A percentile compares a stretch with the other conserved stretches of the same genome.
These are phyloP conservation scores for Acephala macrosclerotiorum DNA, from an alignment of 2,329 filamentous ascomycete genomes.

Conservation along the genomic window DNA sequence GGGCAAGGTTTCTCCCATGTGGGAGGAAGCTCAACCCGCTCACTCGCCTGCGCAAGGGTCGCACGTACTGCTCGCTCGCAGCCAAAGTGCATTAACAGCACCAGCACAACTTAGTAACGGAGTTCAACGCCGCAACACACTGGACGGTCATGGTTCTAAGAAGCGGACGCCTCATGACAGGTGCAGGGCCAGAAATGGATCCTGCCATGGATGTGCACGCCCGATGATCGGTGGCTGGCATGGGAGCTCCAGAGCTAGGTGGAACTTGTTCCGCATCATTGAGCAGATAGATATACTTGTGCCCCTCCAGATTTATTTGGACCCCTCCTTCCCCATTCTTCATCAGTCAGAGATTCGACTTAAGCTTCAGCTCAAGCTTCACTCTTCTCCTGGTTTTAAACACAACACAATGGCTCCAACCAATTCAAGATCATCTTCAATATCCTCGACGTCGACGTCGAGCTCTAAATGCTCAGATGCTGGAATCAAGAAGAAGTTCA, in stretches of 20 bases:
- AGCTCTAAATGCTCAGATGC: conserved; percentile 34
- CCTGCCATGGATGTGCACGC: conserved; percentile 32
- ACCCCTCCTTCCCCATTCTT: conserved; percentile 32
- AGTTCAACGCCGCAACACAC: conserved; percentile 14
- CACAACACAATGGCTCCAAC: conserved; percentile 38
- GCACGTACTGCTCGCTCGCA: conserved; percentile 5
- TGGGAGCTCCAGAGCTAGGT: conserved; percentile 34
- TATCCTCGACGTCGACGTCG: conserved; percentile 37
- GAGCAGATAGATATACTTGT: conserved; percentile 36
- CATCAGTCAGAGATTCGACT: conserved; percentile 13
- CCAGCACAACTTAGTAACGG: conserved; percentile 8
- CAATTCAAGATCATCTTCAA: conserved; percentile 37
- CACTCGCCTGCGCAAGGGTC: neutral
- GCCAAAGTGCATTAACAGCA: conserved; percentile 5
- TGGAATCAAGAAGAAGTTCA: conserved; percentile 45
- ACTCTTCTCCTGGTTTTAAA: conserved; percentile 8
- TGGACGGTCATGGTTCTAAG: neutral
- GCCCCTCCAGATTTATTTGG: conserved; percentile 31
- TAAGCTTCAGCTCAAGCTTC: conserved; percentile 1
- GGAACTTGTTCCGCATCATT: conserved; percentile 36
- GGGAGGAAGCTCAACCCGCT: neutral
- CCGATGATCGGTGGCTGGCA: conserved; percentile 40
- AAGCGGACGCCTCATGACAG: conserved; percentile 11
- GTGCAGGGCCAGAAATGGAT: conserved; percentile 15
- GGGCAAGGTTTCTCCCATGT: neutral